Conservation (phyloP, 768 basidiomycete genomes). For the Clathrus columnatus region DNA sequence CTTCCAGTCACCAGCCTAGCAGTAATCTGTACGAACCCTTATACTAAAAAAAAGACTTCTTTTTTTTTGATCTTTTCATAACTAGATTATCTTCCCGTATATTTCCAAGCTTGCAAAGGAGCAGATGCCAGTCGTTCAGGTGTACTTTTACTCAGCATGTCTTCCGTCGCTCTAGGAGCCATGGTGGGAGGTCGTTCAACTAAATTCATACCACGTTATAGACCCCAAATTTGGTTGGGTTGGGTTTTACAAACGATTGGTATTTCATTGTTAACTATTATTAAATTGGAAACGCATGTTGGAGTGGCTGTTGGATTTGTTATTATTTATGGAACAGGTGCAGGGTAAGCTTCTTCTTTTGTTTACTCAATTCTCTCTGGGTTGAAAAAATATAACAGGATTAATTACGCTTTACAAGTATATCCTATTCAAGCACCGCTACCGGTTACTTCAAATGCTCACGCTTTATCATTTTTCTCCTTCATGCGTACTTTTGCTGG, state of each 20-base stretch:
- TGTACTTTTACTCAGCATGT: constrained; percentile 26
- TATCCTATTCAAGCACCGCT: constrained; percentile 17
- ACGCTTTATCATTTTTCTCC: constrained; percentile 29
- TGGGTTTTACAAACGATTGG: constrained; percentile 30
- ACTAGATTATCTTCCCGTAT: constrained; percentile 22
- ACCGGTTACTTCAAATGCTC: constrained; percentile 26
- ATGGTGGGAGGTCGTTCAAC: constrained; percentile 32
- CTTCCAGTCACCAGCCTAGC: constrained; percentile 13
- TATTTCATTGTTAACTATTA: constrained; percentile 24
- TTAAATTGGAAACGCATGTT: constrained; percentile 17
- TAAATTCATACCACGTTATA: constrained; percentile 27
- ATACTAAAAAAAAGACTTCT: neutral
- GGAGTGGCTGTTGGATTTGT: constrained; percentile 12
- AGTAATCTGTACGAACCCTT: constrained; percentile 11
- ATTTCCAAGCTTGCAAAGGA: constrained; percentile 22
- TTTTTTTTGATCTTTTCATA: neutral
- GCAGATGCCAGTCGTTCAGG: constrained; percentile 25
- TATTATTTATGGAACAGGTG: constrained; percentile 14
- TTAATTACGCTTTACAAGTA: constrained; percentile 7
- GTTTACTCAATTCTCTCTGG: constrained; percentile 11
- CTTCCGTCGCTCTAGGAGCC: constrained; percentile 29
- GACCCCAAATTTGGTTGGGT: constrained; percentile 26
- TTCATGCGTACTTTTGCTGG: constrained; percentile 14
- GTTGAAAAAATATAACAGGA: constrained; percentile 14
- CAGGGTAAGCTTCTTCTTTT: neutral